These are phyloP conservation scores for Trichoderma erinaceum DNA, from an alignment of 495 filamentous ascomycete genomes.

Conservation along the genomic window DNA sequence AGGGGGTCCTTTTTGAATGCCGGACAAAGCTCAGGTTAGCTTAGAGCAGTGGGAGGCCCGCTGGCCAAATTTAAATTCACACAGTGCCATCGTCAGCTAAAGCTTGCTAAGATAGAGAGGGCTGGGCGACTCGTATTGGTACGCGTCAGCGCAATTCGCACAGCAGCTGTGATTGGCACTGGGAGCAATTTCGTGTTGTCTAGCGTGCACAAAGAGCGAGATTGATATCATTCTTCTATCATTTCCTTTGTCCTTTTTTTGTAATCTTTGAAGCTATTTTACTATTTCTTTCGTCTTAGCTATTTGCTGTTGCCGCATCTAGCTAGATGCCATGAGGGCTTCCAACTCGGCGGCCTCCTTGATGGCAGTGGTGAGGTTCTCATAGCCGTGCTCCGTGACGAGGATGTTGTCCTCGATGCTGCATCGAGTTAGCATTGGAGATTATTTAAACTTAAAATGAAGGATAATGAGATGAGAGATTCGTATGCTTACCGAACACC, in stretches of 20 bases:
- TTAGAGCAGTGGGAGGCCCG: neutral
- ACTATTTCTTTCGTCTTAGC: neutral
- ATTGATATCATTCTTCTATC: neutral
- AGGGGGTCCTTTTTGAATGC: neutral
- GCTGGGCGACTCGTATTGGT: slow-evolving; percentile 4
- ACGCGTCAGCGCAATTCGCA: slow-evolving; percentile 4
- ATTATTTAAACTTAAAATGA: neutral
- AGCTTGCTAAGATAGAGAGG: neutral
- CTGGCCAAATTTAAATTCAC: neutral
- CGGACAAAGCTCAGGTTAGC: neutral
- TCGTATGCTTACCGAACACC: slow-evolving; percentile 55
- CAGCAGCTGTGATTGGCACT: neutral
- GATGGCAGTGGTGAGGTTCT: slow-evolving; percentile 72
- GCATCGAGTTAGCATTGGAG: slow-evolving; percentile 14
- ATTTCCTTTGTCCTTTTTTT: neutral
- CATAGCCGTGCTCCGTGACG: slow-evolving; percentile 67
- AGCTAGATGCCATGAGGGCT: slow-evolving; percentile 14
- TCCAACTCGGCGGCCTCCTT: slow-evolving; percentile 72
- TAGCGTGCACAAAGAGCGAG: neutral
- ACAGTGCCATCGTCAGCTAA: neutral
- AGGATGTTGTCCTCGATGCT: slow-evolving; percentile 65
- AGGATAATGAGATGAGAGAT: neutral
- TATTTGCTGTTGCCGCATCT: neutral
- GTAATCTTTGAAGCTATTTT: neutral
- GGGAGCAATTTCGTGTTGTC: neutral